A percentile compares a stretch with the other conserved stretches of the same genome.
These are phyloP conservation scores for Moringa oleifera DNA, from an alignment of 345 rosid species.

Conservation along the genomic window DNA sequence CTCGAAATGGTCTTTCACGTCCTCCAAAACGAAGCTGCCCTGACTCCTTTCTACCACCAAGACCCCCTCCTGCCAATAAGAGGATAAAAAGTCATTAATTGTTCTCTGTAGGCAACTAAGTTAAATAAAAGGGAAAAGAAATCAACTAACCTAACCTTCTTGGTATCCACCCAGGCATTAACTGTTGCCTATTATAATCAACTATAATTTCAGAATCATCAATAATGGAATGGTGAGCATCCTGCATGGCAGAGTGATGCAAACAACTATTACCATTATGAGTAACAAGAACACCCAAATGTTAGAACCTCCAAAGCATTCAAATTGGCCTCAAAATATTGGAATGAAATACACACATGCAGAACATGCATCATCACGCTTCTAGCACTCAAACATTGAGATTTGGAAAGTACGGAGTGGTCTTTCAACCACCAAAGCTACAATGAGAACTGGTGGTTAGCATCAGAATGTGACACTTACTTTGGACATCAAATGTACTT, in stretches of 20 bases:
- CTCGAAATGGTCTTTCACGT: slow-evolving; percentile 94
- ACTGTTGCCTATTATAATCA: slow-evolving; percentile 78
- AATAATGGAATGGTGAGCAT: slow-evolving; percentile 70
- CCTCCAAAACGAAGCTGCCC: slow-evolving; percentile 98
- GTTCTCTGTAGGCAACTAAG: neutral
- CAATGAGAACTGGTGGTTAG: too few species aligned
- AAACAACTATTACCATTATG: slow-evolving; percentile 4
- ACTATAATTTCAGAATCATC: slow-evolving; percentile 77
- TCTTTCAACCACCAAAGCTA: too few species aligned
- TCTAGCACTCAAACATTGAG: too few species aligned
- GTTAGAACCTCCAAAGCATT: neutral
- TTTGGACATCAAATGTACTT: too few species aligned
- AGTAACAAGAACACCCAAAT: neutral
- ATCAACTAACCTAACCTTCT: slow-evolving; percentile 77
- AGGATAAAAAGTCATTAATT: slow-evolving; percentile 3
- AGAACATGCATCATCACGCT: too few species aligned
- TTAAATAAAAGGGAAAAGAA: neutral
- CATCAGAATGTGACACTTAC: too few species aligned
- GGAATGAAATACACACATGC: too few species aligned
- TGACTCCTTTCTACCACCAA: slow-evolving; percentile 93
- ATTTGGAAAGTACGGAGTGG: too few species aligned
- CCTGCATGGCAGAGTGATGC: slow-evolving; percentile 32
- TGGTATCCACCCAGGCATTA: slow-evolving; percentile 99
- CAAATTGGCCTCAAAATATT: neutral
- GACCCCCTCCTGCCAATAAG: slow-evolving; percentile 68